A percentile compares a stretch with the other conserved stretches of the same genome.
Evolutionary conservation across 176 grass and related monocot species (phyloP).

Genomic region (Paspalum notatum): DNA sequence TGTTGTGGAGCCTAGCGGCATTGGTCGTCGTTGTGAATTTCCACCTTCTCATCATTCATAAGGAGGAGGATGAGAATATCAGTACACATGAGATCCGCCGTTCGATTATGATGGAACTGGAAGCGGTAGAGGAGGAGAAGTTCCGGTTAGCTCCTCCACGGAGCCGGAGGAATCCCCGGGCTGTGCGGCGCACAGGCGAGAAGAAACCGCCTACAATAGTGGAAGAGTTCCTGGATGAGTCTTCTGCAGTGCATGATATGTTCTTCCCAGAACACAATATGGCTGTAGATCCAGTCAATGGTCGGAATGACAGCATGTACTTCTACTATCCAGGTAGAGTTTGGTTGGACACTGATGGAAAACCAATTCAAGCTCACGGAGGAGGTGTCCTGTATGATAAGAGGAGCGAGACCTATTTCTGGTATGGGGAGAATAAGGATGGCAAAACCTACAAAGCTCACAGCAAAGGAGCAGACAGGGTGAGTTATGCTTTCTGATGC

Average conservation of each 20-base stretch:
- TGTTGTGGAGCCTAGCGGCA: constrained; percentile 57
- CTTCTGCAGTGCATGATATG: constrained; percentile 77
- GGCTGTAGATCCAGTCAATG: constrained; percentile 54
- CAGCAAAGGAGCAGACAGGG: constrained; percentile 76
- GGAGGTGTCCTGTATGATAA: constrained; percentile 89
- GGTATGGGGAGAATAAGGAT: constrained; percentile 99
- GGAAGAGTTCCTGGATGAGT: constrained; percentile 89
- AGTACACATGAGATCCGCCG: constrained; percentile 32
- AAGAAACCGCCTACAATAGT: constrained; percentile 71
- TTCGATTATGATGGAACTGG: constrained; percentile 54
- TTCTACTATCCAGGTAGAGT: constrained; percentile 72
- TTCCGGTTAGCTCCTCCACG: constrained; percentile 59
- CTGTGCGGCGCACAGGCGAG: constrained; percentile 80
- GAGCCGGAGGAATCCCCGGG: constrained; percentile 83
- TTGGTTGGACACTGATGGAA: constrained; percentile 94
- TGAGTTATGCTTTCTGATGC: constrained; percentile 44
- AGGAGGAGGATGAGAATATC: constrained; percentile 32
- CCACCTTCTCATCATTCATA: constrained; percentile 52
- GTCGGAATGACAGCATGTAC: constrained; percentile 59
- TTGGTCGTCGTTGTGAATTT: constrained; percentile 70
- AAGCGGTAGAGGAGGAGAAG: constrained; percentile 77
- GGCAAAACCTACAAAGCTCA: constrained; percentile 85
- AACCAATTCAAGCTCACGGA: constrained; percentile 92
- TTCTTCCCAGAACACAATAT: constrained; percentile 72
- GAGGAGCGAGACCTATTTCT: constrained; percentile 65